Base-by-base conservation (phyloP, 352 stramenopile species). In the Phytophthora capsici region DNA sequence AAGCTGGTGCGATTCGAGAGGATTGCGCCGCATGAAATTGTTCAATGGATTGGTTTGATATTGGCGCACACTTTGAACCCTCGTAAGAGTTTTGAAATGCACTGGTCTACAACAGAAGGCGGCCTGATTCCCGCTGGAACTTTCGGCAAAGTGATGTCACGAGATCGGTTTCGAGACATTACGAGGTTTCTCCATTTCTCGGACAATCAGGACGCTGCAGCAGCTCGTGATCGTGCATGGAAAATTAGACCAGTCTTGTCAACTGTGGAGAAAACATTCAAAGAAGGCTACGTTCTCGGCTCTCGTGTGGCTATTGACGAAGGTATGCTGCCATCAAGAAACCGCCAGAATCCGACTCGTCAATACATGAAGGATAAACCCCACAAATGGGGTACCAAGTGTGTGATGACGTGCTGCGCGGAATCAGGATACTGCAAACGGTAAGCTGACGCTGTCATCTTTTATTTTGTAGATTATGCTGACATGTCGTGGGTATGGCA, bases 141-240 rank as follows among this genome's bases (percentile, higher is more conserved):
- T 16, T 59, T 59, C 19, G 3, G 12, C 6, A 59, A 50, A 17
- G 38, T 50, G 3, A 50, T 59, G 51, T 4, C 22, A 1, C 38
- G 38, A 9, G 25, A 59, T 28, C 51, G 51, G 2, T 48, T 43
- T 22, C 51, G 38, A 3, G 4, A 16, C 6, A 58, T 63, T 20
- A 50, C 36, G 7, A 10, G 44, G 34, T 56, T 50, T 25, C 34
- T 66, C 4, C 63, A 71, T 7, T 56, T 71, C 23, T 53, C 37
- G 1, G 13, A 51, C 26, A 60, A 60, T 17, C 6, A 41, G 8
- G 53, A 53, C 19, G 8, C 43, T 7, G 20, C 43, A 2, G 43
- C 22, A 3, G 20, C 22, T 1, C 37, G 26, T 3, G 52, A 63
- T 20, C 54, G 46, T 0, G 40, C 53, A 2, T 65, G 62, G 41